Conservation (phyloP, 805 yeast genomes). For the Starmerella stellata region DNA sequence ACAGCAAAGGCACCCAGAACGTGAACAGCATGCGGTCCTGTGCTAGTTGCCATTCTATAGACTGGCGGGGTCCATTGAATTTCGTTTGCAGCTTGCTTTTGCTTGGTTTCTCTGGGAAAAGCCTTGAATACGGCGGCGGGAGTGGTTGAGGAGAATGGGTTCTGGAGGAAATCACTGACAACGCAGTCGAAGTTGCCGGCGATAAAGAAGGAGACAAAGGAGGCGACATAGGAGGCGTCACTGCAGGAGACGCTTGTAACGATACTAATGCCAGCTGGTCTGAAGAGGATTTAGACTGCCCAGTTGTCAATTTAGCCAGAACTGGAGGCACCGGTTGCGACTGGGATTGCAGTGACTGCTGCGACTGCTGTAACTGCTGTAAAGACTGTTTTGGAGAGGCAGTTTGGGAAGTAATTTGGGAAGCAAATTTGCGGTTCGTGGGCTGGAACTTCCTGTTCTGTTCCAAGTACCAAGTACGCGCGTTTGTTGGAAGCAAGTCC, state of each 20-base stretch:
- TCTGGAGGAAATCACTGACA: no score
- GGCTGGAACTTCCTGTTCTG: slow-evolving; percentile 15
- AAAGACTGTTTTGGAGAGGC: not conserved
- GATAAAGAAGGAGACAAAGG: not conserved
- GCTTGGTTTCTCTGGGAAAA: slow-evolving; percentile 3
- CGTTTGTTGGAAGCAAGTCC: slow-evolving; percentile 18
- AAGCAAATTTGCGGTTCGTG: not conserved
- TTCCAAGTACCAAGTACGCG: slow-evolving; percentile 16
- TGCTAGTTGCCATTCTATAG: slow-evolving; percentile 23
- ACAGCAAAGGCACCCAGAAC: slow-evolving; percentile 74
- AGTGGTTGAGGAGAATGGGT: not conserved
- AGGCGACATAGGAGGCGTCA: not conserved
- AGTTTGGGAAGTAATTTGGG: not conserved
- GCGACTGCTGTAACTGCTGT: not conserved
- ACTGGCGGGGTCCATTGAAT: slow-evolving; percentile 1
- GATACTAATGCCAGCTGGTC: not conserved
- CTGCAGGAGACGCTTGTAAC: not conserved
- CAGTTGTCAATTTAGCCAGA: not conserved
- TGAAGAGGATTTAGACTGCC: not conserved
- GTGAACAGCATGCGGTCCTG: slow-evolving; percentile 74
- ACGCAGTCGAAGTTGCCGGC: not conserved
- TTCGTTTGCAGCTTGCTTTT: not conserved
- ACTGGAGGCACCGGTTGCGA: not conserved
- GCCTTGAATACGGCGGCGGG: slow-evolving; percentile 13
- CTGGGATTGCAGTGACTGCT: no score